Evolutionary conservation across 257 asterid species (phyloP).

Genomic region (Dorcoceras hygrometricum): DNA sequence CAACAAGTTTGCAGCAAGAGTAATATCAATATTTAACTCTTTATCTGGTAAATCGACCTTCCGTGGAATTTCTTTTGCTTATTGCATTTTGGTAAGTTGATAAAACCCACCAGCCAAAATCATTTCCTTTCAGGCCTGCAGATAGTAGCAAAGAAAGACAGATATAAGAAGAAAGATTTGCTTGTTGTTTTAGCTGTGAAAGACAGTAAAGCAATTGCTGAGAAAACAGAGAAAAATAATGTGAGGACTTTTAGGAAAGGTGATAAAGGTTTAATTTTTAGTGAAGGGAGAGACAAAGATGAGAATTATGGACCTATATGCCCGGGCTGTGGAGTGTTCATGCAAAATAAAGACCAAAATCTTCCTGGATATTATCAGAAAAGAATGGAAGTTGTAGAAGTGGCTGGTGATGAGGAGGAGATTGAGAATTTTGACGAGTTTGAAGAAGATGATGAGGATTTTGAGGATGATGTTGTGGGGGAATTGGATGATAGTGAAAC

Average conservation of each 20-base stretch:
- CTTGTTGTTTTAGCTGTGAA: conserved; percentile 30
- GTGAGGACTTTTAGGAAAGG: conserved; percentile 41
- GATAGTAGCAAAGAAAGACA: conserved; percentile 28
- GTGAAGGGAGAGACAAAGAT: conserved; percentile 85
- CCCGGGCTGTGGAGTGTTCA: conserved; percentile 92
- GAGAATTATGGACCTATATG: conserved; percentile 67
- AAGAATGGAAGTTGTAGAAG: conserved; percentile 33
- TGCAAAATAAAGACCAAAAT: conserved; percentile 86
- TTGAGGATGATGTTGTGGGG: conserved; percentile 39
- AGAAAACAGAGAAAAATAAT: conserved; percentile 33
- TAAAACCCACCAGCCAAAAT: conserved; percentile 19
- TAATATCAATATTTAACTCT: conserved; percentile 35
- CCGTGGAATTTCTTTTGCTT: conserved; percentile 2
- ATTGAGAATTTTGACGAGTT: conserved; percentile 38
- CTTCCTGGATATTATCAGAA: conserved; percentile 70
- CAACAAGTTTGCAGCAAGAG: conserved; percentile 27
- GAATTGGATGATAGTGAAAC: conserved; percentile 34
- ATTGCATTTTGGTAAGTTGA: conserved; percentile 8
- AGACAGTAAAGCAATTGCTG: conserved; percentile 42
- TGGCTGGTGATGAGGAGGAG: conserved; percentile 35
- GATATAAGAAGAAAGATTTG: conserved; percentile 25
- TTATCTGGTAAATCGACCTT: conserved; percentile 43
- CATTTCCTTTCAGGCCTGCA: conserved; percentile 33
- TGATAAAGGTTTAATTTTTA: conserved; percentile 50
- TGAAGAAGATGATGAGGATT: conserved; percentile 46